Evolutionary conservation across 139 green algal genomes (phyloP), one percentile per base, ranked within the genome.

Genomic region (Trebouxia sp.): DNA sequence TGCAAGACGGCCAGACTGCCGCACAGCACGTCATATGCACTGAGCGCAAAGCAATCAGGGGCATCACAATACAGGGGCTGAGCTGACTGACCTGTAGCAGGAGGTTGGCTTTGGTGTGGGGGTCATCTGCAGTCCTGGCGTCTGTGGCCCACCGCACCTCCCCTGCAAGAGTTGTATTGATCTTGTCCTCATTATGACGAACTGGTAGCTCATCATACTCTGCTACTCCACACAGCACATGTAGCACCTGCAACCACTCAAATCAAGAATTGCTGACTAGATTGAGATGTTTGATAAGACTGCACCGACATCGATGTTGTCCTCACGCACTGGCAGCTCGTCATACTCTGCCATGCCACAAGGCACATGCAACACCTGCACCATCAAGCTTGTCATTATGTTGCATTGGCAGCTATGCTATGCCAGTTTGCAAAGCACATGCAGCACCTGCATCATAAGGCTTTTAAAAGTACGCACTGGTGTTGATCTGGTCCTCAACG

Each of bases 191-290:
- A 80, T 99, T 99, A 89, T 99, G 96, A 0, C 97, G 87, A 75
- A 99, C 96, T 0, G 97, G 97, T 75, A 99, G 86, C 83, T 99
- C 96, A 84, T 98, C 92, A 82, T 94, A 99, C 91, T 99, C 97
- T 14, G 91, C 76, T 8, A 89, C 91, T 14, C 56, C 85, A 83
- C 91, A 97, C 70, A 99, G 87, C 20, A 94, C 88, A 50, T 62
- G 67, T 50, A 92, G 66, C 65, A 91, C 76, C 75, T 82, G 76
- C 56, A 22, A 17, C 0, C 22, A n/a, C 56, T 28, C 2, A 58
- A 22, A 58, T n/a, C n/a, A n/a, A n/a, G n/a, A n/a, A n/a, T n/a
- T n/a, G n/a, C n/a, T n/a, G n/a, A n/a, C n/a, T n/a, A n/a, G n/a
- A n/a, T n/a, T n/a, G n/a, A n/a, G n/a, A n/a, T n/a, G n/a, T n/a